These are phyloP conservation scores for Xylariaceae sp. DNA, from an alignment of 2,329 filamentous ascomycete species.

Conservation along the genomic window DNA sequence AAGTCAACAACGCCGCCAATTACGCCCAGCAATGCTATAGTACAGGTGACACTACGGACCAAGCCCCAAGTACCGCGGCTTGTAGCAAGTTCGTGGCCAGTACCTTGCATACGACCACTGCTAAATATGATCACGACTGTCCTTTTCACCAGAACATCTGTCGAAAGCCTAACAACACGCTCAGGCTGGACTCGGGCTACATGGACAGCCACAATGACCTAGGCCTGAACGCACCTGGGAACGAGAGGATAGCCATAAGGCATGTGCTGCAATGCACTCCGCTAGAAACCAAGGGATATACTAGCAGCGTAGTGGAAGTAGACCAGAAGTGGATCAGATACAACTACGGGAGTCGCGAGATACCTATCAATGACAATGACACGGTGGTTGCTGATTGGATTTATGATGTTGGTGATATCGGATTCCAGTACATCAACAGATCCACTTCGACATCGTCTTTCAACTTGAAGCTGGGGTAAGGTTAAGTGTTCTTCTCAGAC, in stretches of 20 bases:
- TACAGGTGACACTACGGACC: not conserved
- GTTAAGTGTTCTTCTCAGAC: not conserved
- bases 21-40: conserved; percentile 5
- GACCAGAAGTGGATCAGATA: not conserved
- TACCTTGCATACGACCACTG: not conserved
- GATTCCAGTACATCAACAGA: not conserved
- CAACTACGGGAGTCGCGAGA: not conserved
- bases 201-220: conserved; percentile 2
- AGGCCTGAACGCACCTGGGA: not conserved
- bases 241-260: not conserved
- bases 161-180: not conserved
- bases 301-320: not conserved
- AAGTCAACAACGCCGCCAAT: not conserved
- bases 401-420: not conserved
- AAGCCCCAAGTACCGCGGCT: not conserved
- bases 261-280: conserved; percentile 3
- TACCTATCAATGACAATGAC: not conserved
- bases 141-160: not conserved
- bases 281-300: conserved; percentile 1
- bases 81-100: conserved; percentile 1
- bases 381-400: not conserved
- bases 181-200: conserved; percentile 2
- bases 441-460: not conserved
- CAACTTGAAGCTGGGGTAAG: not conserved
- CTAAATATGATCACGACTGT: not conserved